These are phyloP conservation scores for Macrophomina pseudophaseolina DNA, from an alignment of 2,329 filamentous ascomycete species.

Conservation along the genomic window DNA sequence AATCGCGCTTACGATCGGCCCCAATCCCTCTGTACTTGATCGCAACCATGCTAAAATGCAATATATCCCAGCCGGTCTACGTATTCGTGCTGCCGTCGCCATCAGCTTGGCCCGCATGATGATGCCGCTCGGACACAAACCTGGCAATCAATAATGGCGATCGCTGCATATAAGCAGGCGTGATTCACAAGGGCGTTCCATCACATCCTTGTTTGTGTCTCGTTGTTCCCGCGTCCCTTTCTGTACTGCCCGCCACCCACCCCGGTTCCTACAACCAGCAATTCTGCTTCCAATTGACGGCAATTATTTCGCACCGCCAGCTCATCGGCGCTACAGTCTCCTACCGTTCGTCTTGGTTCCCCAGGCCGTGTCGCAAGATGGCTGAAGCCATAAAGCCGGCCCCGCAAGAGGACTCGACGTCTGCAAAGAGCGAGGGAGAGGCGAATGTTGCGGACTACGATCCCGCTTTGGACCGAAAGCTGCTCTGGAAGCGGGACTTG, in stretches of 20 bases:
- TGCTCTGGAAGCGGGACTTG: conserved; percentile 51
- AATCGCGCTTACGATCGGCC: too few species aligned
- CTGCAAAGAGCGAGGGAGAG: too few species aligned
- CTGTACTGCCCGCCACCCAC: neutral
- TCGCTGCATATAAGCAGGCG: neutral
- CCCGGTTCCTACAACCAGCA: neutral
- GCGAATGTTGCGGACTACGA: neutral
- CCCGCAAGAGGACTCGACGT: conserved; percentile 7
- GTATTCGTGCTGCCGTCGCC: neutral
- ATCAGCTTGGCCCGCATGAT: neutral
- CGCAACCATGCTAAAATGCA: neutral
- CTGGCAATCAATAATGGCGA: neutral
- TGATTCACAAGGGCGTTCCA: neutral
- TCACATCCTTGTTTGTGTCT: too few species aligned
- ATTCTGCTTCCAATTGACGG: neutral
- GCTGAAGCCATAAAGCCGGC: neutral
- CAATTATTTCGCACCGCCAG: neutral
- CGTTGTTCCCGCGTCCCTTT: neutral
- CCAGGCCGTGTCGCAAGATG: neutral
- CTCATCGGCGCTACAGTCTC: neutral
- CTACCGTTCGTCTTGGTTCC: neutral
- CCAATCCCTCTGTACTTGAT: neutral
- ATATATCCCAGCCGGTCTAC: neutral
- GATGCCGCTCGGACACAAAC: neutral
- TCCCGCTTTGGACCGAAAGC: conserved; percentile 14